Base-by-base conservation (phyloP, 345 rosid species). In the Bruguiera parviflora region DNA sequence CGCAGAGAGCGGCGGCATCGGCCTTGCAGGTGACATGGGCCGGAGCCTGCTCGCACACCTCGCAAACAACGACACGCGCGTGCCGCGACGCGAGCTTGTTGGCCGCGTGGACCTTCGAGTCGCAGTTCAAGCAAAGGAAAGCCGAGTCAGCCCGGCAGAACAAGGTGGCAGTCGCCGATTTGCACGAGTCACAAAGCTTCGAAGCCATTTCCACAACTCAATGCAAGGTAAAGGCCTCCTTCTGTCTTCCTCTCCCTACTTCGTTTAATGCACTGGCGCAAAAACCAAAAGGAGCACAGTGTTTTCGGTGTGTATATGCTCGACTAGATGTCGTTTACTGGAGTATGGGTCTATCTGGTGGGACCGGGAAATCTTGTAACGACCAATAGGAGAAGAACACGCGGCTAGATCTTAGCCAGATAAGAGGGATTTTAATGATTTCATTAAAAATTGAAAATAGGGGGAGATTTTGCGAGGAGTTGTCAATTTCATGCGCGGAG, bases 41-140 rank as follows among this genome's bases (percentile, higher is more conserved):
- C 0, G 99, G 99, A 0, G 96, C 96, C 71, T 96, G 99, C 84
- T 96, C 99, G 64, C 99, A 96, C n/a, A 95, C 99, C 72, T 87
- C 94, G 68, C 99, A 95, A 13, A 95, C 61, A 85, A 88, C 83
- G 19, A 92, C 98, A 21, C 99, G 97, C 39, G 91, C 92, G 88
- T 95, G 99, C 66, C 97, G 87, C 5, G 98, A 89, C 18, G 97
- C 97, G 11, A 96, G 89, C 79, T 96, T 92, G 89, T 92, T 96
- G 64, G 92, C 96, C 2, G 97, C 89, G 75, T 96, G 99, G 68
- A 96, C 64, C 62, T 87, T 89, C 18, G 90, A 75, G 79, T 96
- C 99, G 53, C 99, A 96, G 77, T 74, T 89, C 22, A 81, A 31
- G 70, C 99, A 92, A 21, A 96, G 88, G 64, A 92, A 96, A 52